Base-by-base conservation (phyloP, 805 yeast genomes). In the Candida incommunis region DNA sequence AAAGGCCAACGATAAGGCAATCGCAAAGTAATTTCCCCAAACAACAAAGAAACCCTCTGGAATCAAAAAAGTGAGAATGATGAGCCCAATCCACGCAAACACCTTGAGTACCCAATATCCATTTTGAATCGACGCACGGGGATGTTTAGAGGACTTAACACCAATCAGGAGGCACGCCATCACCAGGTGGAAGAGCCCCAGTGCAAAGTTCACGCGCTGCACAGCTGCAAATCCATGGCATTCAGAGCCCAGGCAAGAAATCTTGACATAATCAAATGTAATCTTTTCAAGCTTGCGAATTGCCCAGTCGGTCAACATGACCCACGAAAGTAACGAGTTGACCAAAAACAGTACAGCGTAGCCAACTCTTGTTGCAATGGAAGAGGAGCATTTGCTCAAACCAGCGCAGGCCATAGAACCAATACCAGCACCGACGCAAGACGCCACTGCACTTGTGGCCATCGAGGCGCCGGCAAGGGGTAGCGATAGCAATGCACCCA, bases 161-260 rank as follows among this genome's bases (percentile, higher is more conserved):
- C 86, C 84, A 7, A 81, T 58, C 41, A 92, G 66, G 35, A 82
- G 56, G 2, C 66, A 62, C 1, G 92, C 94, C 46, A 92, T 65
- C 0, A 78, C 50, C 26, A 88, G 55, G 64, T 92, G 98, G 47
- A 86, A 63, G 45, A 78, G 43, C 2, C 95, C 97, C 18, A 92
- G 66, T 2, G 96, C 88, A 58, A 87, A 83, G 63, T 86, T 86
- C 54, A 92, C 69, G 46, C 97, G 68, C 60, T 92, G 94, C n/a
- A 92, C 96, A 3, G 94, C 88, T 15, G 86, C 84, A 62, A 90
- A 92, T 41, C 96, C 94, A 61, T 95, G 87, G 54, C 83, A 83
- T 46, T 82, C 81, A 21, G 76, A 75, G 13, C 92, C 94, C 40
- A 79, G 77, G 64, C 98, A 90, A 37, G 75, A 78, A 50, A 71